phyloP scores from a whole-genome alignment of 2,329 filamentous ascomycete species.

The Phymatotrichopsis omnivora region DNA sequence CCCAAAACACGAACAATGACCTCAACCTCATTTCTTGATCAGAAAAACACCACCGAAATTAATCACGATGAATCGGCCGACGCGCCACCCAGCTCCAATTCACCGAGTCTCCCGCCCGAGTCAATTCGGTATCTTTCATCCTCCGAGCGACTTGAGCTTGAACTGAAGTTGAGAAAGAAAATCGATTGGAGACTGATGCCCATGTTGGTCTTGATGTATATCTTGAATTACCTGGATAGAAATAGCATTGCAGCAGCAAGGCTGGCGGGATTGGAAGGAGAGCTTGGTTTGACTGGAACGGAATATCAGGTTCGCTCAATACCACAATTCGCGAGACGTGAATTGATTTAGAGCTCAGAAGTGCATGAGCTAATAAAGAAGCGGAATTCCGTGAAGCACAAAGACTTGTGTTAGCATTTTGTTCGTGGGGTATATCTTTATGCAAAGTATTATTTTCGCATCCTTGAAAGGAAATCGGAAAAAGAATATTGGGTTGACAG shows the following conservation, averaged over 20 bases:
- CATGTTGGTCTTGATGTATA: constrained; percentile 63
- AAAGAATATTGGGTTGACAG: neutral
- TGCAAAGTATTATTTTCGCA: constrained; percentile 34
- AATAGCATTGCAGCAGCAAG: constrained; percentile 49
- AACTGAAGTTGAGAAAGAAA: constrained; percentile 55
- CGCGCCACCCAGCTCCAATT: constrained; percentile 2
- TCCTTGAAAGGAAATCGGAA: no score
- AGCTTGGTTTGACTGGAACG: constrained; percentile 38
- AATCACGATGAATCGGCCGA: constrained; percentile 3
- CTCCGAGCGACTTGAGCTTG: constrained; percentile 44
- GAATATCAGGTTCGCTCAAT: constrained; percentile 37
- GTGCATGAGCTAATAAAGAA: neutral
- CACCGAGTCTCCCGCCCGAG: constrained; percentile 28
- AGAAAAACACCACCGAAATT: constrained; percentile 1
- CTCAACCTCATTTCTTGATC: neutral
- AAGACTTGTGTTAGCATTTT: constrained; percentile 38
- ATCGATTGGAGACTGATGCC: constrained; percentile 59
- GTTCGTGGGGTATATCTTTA: constrained; percentile 37
- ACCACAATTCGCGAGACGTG: no score
- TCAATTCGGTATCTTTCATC: constrained; percentile 40
- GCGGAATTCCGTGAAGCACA: constrained; percentile 11
- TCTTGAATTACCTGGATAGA: constrained; percentile 60
- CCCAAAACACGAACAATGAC: no score
- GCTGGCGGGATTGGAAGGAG: constrained; percentile 43
- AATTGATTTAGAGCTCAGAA: neutral